A percentile compares a stretch with the other conserved stretches of the same genome.
Conservation (phyloP, 1,284 basidiomycete genomes). For the Amylostereum chailletii region DNA sequence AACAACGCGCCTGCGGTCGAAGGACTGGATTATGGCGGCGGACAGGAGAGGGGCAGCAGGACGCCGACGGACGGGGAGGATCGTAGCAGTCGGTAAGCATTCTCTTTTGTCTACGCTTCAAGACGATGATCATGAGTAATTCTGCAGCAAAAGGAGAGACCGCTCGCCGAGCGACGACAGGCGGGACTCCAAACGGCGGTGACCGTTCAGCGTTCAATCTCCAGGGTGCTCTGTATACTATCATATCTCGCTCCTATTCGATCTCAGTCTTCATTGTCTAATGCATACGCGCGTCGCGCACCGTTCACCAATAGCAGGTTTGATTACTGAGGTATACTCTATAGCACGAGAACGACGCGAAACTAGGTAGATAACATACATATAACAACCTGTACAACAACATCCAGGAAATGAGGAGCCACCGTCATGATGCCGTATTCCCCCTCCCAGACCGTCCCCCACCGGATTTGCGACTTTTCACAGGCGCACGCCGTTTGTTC, state of each 20-base stretch:
- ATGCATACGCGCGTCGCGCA: too few relatives aligned
- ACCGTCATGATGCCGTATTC: not conserved
- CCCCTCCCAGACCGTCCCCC: slow-evolving; percentile 4
- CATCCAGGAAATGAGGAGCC: too few relatives aligned
- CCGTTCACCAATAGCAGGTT: too few relatives aligned
- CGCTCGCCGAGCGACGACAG: slow-evolving; percentile 33
- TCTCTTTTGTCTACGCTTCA: not conserved
- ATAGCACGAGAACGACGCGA: too few relatives aligned
- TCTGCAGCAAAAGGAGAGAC: slow-evolving; percentile 12
- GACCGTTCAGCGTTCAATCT: slow-evolving; percentile 15
- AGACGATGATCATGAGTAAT: not conserved
- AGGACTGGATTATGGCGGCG: slow-evolving; percentile 72
- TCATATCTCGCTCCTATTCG: too few relatives aligned
- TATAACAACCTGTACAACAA: too few relatives aligned
- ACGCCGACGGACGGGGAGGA: slow-evolving; percentile 18
- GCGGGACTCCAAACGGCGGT: slow-evolving; percentile 54
- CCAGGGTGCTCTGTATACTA: too few relatives aligned
- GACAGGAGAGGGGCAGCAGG: slow-evolving; percentile 26
- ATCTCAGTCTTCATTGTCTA: too few relatives aligned
- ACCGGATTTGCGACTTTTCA: not conserved
- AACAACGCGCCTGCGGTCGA: slow-evolving; percentile 72
- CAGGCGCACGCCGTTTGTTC: slow-evolving; percentile 9
- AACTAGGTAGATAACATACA: too few relatives aligned
- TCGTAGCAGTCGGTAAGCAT: slow-evolving; percentile 22
- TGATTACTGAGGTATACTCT: too few relatives aligned